A percentile compares a stretch with the other conserved stretches of the same genome.
Evolutionary conservation across 257 asterid genomes (phyloP).

Genomic region (Solanum arcanum): DNA sequence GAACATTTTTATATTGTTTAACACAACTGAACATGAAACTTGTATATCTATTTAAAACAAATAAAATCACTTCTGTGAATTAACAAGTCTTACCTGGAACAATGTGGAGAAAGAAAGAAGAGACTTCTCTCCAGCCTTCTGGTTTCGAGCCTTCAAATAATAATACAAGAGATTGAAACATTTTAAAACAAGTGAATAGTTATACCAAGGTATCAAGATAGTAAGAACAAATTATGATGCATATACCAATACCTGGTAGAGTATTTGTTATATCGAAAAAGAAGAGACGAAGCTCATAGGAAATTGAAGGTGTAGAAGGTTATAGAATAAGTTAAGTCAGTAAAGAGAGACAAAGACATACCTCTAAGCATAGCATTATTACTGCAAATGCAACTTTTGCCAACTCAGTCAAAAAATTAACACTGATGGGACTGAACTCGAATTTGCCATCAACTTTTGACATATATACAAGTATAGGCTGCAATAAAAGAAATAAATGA

Average conservation of each 20-base stretch:
- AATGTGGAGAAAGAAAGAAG: slow-evolving; percentile 71
- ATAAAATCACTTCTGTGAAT: not conserved
- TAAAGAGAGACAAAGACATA: slow-evolving; percentile 10
- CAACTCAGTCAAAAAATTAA: slow-evolving; percentile 85
- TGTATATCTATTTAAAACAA: not conserved
- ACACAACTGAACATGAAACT: not conserved
- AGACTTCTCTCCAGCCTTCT: slow-evolving; percentile 90
- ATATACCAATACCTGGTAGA: not conserved
- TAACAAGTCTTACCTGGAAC: slow-evolving; percentile 48
- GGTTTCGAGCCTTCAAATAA: slow-evolving; percentile 60
- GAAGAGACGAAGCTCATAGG: not conserved
- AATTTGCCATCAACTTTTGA: slow-evolving; percentile 95
- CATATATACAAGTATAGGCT: slow-evolving; percentile 93
- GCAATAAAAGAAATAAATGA: slow-evolving; percentile 10
- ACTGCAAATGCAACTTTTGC: slow-evolving; percentile 78
- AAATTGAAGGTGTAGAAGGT: not conserved
- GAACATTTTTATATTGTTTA: not conserved
- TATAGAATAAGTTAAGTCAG: not conserved
- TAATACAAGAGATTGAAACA: not conserved
- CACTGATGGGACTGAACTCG: slow-evolving; percentile 92
- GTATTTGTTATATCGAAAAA: not conserved
- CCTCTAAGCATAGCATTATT: slow-evolving; percentile 87
- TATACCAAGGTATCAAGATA: slow-evolving; percentile 2
- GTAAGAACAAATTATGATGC: not conserved
- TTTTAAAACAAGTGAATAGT: not conserved